Evolutionary conservation across 2,329 filamentous ascomycete species (phyloP), one percentile per base, ranked within the genome.

Genomic region (Rutstroemia sp.): DNA sequence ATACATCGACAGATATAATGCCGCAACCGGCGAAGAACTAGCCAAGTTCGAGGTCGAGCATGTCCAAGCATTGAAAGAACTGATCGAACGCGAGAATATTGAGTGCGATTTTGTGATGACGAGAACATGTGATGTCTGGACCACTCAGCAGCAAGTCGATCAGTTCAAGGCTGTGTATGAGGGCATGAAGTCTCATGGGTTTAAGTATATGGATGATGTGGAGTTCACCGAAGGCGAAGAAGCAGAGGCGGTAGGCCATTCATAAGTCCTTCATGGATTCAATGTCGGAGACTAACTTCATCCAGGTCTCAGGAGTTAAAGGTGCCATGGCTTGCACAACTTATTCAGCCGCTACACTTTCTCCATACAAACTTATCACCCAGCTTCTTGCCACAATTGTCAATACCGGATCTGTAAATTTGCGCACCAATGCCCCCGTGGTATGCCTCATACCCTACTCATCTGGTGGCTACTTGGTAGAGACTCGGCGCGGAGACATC

Each of bases 311-410:
- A 5, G 64, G 65, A 17, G 57, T 67, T 4, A 67, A 64, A 56
- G 63, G 58, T 12, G 63, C 62, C 2, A 58, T 57, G 38, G 59
- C 44, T 9, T 61, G 59, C 25, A 54, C 58, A 14, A 55, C 62
- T 4, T 63, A 58, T 34, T 61, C 61, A 19, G 64, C 65, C 10
- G 65, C 52, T 0, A 54, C 56, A 14, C 19, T 81, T 16, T 81
- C 77, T 77, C 81, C 82, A 1, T 84, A 84, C 66, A 85, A 85
- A 63, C 73, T 84, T 12, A 75, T 85, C 3, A 71, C 76, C 0
- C 74, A 75, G 41, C 74, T 83, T 0, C 69, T 84, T 1, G 70
- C 76, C 48, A 71, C 77, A 0, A 64, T 80, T 4, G 71, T 81
- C 9, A 66, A 69, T 5, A 53, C 41, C 6, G 74, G 71, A 10